phyloP scores from a whole-genome alignment of 805 yeast genomes.

The Phaffomyces antillensis region DNA sequence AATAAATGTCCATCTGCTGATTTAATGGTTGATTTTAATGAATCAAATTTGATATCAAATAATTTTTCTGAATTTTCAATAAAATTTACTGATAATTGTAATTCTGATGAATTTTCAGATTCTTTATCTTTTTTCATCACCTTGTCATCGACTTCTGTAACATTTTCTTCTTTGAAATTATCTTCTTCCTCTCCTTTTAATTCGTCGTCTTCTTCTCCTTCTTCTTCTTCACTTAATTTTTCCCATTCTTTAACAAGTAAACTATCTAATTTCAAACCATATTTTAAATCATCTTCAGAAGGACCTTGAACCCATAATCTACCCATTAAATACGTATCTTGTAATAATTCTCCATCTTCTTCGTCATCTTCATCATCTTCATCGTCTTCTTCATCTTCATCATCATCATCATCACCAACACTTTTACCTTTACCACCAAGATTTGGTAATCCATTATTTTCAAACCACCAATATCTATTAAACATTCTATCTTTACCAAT shows the following conservation, averaged over 20 bases:
- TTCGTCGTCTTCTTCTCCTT: constrained; percentile 13
- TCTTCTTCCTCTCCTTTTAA: constrained; percentile 17
- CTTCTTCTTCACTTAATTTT: constrained; percentile 1
- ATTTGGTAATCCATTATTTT: constrained; percentile 70
- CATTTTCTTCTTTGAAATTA: not conserved
- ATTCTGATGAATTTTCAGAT: constrained; percentile 8
- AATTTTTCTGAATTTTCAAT: constrained; percentile 14
- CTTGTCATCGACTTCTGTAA: not conserved
- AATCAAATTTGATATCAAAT: constrained; percentile 18
- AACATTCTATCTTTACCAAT: constrained; percentile 79
- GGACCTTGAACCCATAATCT: constrained; percentile 93
- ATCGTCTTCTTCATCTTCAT: constrained; percentile 29
- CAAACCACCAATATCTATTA: constrained; percentile 96
- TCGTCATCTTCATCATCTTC: constrained; percentile 38
- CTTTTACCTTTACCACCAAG: constrained; percentile 29
- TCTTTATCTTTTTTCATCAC: constrained; percentile 2
- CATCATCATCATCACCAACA: constrained; percentile 18
- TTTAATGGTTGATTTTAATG: constrained; percentile 47
- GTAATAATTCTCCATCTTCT: constrained; percentile 39
- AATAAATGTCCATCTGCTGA: constrained; percentile 37
- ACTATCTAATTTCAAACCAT: constrained; percentile 25
- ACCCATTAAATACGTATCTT: constrained; percentile 70
- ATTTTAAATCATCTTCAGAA: constrained; percentile 34
- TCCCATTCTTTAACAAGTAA: constrained; percentile 26
- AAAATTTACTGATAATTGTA: constrained; percentile 14